Percentiles rank a stretch among this genome's conserved stretches.
These are phyloP conservation scores for Apocynum venetum DNA, from an alignment of 257 asterid species.

Conservation along the genomic window DNA sequence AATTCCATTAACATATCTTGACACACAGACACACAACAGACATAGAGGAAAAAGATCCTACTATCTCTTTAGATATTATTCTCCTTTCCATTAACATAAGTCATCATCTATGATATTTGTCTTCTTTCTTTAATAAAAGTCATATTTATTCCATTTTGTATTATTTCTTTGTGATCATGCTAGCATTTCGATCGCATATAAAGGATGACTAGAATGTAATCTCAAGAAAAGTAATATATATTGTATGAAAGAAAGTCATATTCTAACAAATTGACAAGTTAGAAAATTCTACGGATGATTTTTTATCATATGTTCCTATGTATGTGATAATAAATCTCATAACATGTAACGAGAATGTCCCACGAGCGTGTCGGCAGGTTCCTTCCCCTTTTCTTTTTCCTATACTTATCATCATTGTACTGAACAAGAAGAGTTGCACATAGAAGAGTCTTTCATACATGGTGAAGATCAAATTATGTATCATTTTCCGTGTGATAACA, in stretches of 20 bases:
- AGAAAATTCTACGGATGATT: background rate
- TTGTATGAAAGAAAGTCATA: background rate
- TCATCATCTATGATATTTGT: background rate
- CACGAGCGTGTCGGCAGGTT: slow-evolving; percentile 5
- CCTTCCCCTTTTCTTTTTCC: background rate
- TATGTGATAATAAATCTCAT: background rate
- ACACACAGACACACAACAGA: background rate
- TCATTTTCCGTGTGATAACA: background rate
- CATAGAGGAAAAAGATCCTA: background rate
- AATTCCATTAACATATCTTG: background rate
- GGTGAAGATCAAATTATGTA: background rate
- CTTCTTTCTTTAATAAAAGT: too few relatives aligned
- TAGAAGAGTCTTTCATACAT: background rate
- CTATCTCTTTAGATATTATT: background rate
- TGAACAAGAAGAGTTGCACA: background rate
- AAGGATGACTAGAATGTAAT: background rate
- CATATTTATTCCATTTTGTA: too few relatives aligned
- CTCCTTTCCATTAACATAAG: background rate
- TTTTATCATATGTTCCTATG: background rate
- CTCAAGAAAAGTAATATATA: background rate
- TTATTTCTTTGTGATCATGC: background rate
- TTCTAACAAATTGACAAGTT: background rate
- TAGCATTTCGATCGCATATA: background rate
- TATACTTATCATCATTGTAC: background rate
- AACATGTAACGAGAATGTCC: slow-evolving; percentile 1